Evolutionary conservation across 768 basidiomycete genomes (phyloP).

Genomic region (Mycena vulgaris): DNA sequence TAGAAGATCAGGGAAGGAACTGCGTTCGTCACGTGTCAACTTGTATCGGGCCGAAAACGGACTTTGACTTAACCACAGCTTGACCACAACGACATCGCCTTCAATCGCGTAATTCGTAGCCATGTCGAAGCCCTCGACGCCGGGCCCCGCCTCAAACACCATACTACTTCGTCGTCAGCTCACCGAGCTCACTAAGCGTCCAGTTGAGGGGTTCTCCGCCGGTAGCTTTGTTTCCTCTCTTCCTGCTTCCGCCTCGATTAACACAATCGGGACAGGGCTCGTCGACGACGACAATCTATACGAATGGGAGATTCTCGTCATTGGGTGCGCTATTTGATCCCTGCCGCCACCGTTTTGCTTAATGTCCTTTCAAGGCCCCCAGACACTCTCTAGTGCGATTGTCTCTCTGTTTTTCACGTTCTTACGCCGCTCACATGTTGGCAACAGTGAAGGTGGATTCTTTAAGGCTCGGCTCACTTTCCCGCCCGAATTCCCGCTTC

Average conservation of each 20-base stretch:
- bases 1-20: neutral
- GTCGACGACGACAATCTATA: conserved; percentile 95
- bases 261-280: conserved; percentile 71
- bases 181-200: conserved; percentile 89
- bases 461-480: conserved; percentile 93
- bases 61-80: conserved; percentile 20
- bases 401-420: neutral
- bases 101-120: conserved; percentile 10
- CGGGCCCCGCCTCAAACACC: conserved; percentile 60
- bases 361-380: conserved; percentile 73
- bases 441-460: conserved; percentile 91
- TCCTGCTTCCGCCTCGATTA: conserved; percentile 46
- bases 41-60: conserved; percentile 10
- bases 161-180: conserved; percentile 86
- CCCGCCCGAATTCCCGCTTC: conserved; percentile 90
- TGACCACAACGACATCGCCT: conserved; percentile 16
- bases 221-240: conserved; percentile 61
- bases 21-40: neutral
- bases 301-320: conserved; percentile 97
- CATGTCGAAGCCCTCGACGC: conserved; percentile 64
- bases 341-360: conserved; percentile 31
- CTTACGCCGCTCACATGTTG: conserved; percentile 30
- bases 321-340: conserved; percentile 73
- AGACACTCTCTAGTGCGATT: conserved; percentile 90
- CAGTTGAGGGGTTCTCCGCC: conserved; percentile 97